Conservation (phyloP, 2,329 filamentous ascomycete genomes). For the Peltaster fructicola region DNA sequence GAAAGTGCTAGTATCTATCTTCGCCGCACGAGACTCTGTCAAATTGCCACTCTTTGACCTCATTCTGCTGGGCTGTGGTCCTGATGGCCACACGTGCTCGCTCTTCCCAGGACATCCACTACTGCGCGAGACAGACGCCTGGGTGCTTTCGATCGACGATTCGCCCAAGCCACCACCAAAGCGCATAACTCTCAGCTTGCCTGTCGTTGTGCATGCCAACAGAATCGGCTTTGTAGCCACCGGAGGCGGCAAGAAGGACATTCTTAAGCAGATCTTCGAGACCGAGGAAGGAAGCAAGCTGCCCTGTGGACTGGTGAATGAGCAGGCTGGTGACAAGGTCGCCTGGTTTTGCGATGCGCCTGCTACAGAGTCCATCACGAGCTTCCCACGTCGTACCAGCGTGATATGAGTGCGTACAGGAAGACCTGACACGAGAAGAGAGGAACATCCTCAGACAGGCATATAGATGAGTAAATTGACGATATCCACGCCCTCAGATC, state of each 20-base stretch:
- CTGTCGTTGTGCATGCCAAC: slow-evolving; percentile 72
- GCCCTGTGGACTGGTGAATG: slow-evolving; percentile 78
- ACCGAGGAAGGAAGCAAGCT: slow-evolving; percentile 51
- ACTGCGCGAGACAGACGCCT: slow-evolving; percentile 70
- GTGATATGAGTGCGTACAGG: slow-evolving; percentile 10
- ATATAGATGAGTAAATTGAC: too few species aligned
- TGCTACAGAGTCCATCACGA: slow-evolving; percentile 62
- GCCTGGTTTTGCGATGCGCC: slow-evolving; percentile 89
- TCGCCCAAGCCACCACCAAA: slow-evolving; percentile 85
- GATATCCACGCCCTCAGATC: too few species aligned
- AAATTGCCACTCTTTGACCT: slow-evolving; percentile 91
- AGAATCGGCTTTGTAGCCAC: slow-evolving; percentile 86
- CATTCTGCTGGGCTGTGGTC: slow-evolving; percentile 79
- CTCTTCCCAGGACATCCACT: slow-evolving; percentile 82
- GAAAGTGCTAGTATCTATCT: slow-evolving; percentile 65
- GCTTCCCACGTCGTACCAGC: slow-evolving; percentile 57
- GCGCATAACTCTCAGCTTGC: slow-evolving; percentile 81
- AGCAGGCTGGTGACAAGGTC: slow-evolving; percentile 64
- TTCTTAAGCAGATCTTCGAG: slow-evolving; percentile 86
- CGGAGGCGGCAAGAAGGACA: slow-evolving; percentile 72
- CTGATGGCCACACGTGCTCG: slow-evolving; percentile 93
- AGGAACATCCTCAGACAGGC: too few species aligned
- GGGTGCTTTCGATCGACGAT: slow-evolving; percentile 83
- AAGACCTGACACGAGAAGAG: too few species aligned
- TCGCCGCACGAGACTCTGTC: slow-evolving; percentile 84